Conservation (phyloP, 208 protist species). For the Acanthamoeba culbertsoni region DNA sequence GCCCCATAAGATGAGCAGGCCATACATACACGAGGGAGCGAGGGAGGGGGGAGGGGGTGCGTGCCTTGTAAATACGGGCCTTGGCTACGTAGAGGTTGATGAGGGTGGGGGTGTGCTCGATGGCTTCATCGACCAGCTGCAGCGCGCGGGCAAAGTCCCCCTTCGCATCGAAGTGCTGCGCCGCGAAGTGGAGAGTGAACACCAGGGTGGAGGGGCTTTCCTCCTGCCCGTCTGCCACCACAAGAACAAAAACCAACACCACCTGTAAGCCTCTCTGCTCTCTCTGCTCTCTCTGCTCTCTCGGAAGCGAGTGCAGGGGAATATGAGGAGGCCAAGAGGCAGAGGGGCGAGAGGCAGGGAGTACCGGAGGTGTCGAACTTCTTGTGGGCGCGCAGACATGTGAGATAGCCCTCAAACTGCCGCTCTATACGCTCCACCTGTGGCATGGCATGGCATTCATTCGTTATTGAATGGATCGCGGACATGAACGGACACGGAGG, state of each 20-base stretch:
- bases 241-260: neutral
- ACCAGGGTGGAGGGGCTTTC: neutral
- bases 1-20: no score
- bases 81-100: slow-evolving; percentile 49
- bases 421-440: neutral
- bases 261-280: no score
- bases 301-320: no score
- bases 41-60: neutral
- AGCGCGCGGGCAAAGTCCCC: neutral
- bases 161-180: slow-evolving; percentile 22
- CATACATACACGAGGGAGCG: neutral
- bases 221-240: neutral
- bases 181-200: neutral
- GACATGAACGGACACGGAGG: neutral
- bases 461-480: neutral
- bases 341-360: neutral
- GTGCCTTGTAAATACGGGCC: slow-evolving; percentile 13
- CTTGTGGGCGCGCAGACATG: neutral
- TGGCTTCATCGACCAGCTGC: neutral
- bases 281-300: no score
- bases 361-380: neutral
- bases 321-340: no score
- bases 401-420: neutral
- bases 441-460: neutral
- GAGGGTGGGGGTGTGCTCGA: slow-evolving; percentile 17